Conservation (phyloP, 2,329 filamentous ascomycete genomes). For the Alternaria dauci region DNA sequence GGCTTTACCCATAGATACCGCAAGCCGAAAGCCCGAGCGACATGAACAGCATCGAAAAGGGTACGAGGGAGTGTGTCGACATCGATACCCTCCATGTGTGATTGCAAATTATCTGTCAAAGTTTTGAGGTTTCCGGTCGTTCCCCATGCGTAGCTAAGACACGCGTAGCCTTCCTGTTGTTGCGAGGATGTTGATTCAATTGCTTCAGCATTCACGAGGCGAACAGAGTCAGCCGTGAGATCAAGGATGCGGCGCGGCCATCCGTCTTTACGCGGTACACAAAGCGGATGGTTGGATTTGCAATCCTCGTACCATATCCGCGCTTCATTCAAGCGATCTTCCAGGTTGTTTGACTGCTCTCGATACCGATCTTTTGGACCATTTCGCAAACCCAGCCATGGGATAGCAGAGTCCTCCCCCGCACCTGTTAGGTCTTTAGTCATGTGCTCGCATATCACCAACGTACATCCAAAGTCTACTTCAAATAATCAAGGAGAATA, state of each 20-base stretch:
- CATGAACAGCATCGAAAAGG: neutral
- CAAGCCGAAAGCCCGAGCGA: neutral
- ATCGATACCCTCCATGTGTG: constrained; percentile 1
- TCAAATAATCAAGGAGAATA: neutral
- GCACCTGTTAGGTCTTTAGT: neutral
- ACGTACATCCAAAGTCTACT: neutral
- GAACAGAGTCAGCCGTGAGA: neutral
- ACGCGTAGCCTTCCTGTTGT: constrained; percentile 1
- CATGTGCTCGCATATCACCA: neutral
- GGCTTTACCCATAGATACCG: constrained; percentile 4
- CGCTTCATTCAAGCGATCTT: constrained; percentile 1
- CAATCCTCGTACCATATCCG: constrained; percentile 3
- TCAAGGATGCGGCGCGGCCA: constrained; percentile 5
- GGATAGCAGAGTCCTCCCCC: neutral
- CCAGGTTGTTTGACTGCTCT: neutral
- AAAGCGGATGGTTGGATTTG: neutral
- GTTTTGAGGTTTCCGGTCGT: neutral
- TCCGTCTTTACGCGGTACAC: neutral
- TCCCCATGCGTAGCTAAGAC: constrained; percentile 9
- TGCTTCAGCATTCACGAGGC: neutral
- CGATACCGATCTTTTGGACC: neutral
- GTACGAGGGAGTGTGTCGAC: neutral
- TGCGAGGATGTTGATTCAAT: neutral
- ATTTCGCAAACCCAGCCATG: neutral
- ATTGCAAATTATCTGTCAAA: neutral